Percentiles rank a stretch among this genome's conserved stretches.
Conservation (phyloP, 495 filamentous ascomycete genomes). For the Aspergillus wentii region DNA sequence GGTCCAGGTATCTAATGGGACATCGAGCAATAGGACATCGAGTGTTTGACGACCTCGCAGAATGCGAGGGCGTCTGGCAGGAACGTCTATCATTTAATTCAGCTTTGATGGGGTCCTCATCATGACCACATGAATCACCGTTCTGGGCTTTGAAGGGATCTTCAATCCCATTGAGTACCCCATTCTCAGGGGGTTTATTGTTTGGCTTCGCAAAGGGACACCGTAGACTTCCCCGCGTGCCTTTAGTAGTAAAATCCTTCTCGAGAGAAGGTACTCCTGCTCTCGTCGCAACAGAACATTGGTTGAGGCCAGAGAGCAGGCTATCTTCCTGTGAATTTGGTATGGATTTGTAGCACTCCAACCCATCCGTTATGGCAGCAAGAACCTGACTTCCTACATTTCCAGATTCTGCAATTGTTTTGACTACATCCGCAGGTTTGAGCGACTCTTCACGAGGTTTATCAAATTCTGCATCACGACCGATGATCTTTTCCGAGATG, state of each 20-base stretch:
- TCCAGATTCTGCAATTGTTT: conserved; percentile 36
- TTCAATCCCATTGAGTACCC: conserved; percentile 16
- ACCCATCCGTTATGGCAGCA: conserved; percentile 32
- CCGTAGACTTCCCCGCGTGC: conserved; percentile 35
- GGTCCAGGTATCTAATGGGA: conserved; percentile 83
- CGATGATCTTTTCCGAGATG: conserved; percentile 19
- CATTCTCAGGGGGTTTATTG: conserved; percentile 22
- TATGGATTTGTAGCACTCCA: conserved; percentile 37
- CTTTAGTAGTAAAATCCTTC: conserved; percentile 43
- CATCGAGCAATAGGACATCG: conserved; percentile 83
- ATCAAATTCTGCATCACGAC: conserved; percentile 10
- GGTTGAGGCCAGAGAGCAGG: conserved; percentile 14
- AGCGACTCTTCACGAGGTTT: conserved; percentile 17
- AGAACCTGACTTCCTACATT: conserved; percentile 39
- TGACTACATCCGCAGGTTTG: conserved; percentile 41
- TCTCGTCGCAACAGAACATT: conserved; percentile 34
- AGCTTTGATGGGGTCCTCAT: conserved; percentile 41
- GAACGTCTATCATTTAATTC: conserved; percentile 36
- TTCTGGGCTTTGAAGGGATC: conserved; percentile 24
- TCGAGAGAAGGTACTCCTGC: conserved; percentile 32
- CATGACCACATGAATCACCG: conserved; percentile 29
- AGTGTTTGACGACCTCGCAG: conserved; percentile 45
- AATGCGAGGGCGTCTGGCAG: conserved; percentile 28
- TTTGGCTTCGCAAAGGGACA: conserved; percentile 43
- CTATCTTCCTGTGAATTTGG: conserved; percentile 22